These are phyloP conservation scores for Pleurotus ostreatus DNA, from an alignment of 768 basidiomycete genomes.

Conservation along the genomic window DNA sequence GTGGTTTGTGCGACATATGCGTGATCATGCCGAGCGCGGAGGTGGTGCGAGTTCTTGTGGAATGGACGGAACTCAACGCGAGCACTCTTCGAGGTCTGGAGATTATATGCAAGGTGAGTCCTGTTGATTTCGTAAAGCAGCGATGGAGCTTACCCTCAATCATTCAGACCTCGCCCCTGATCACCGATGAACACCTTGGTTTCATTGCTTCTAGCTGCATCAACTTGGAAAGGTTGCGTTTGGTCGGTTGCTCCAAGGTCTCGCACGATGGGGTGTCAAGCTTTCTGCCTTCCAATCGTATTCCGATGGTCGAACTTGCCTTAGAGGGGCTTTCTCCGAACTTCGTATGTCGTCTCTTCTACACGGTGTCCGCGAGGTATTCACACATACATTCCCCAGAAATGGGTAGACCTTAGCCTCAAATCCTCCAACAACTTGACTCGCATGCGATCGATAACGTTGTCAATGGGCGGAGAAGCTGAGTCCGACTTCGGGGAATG, in stretches of 20 bases:
- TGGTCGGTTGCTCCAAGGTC: constrained; percentile 69
- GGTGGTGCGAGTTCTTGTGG: constrained; percentile 44
- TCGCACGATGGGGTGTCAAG: constrained; percentile 57
- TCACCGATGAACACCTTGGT: constrained; percentile 56
- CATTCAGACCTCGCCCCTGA: constrained; percentile 47
- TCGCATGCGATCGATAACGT: constrained; percentile 51
- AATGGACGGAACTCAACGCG: constrained; percentile 47
- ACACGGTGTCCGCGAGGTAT: constrained; percentile 24
- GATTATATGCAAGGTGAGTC: constrained; percentile 64
- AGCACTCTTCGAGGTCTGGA: constrained; percentile 52
- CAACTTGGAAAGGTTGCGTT: constrained; percentile 50
- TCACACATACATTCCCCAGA: constrained; percentile 11
- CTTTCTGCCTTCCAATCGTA: constrained; percentile 38
- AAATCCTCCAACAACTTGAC: constrained; percentile 25
- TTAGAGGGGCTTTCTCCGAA: constrained; percentile 59
- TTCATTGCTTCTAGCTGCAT: constrained; percentile 44
- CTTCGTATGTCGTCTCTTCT: constrained; percentile 40
- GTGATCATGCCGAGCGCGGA: constrained; percentile 70
- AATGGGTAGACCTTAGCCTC: constrained; percentile 22
- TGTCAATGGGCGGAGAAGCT: constrained; percentile 37
- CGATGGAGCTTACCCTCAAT: not conserved
- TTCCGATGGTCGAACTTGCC: constrained; percentile 48
- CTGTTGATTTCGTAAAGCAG: not conserved
- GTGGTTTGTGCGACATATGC: constrained; percentile 48
- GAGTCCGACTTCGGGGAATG: constrained; percentile 36